A percentile compares a stretch with the other conserved stretches of the same genome.
These are phyloP conservation scores for Chlamydomonas incerta DNA, from an alignment of 139 green algal species.

Conservation along the genomic window DNA sequence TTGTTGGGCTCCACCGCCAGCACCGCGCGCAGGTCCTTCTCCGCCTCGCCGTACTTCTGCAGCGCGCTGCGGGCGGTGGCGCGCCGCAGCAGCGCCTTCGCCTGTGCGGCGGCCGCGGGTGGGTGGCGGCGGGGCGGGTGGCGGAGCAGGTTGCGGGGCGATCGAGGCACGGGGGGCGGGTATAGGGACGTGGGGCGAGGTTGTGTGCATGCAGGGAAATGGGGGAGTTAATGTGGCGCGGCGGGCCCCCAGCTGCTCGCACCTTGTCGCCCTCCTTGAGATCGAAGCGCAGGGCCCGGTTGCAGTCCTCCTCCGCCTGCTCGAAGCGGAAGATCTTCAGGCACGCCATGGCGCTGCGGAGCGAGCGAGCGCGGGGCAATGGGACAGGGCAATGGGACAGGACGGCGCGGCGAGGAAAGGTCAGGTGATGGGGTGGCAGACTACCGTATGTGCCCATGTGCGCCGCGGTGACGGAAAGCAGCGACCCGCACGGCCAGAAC, in stretches of 20 bases:
- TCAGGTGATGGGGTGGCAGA: no score
- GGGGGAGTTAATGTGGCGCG: no score
- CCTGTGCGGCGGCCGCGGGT: conserved; percentile 26
- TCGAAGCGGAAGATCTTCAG: conserved; percentile 70
- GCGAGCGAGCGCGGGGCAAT: no score
- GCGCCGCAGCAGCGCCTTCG: conserved; percentile 70
- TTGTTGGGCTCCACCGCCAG: conserved; percentile 67
- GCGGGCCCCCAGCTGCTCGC: background rate
- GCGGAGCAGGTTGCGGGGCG: background rate
- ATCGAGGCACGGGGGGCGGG: background rate
- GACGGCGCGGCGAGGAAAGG: no score
- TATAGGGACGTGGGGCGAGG: background rate
- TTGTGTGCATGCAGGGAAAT: no score
- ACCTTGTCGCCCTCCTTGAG: conserved; percentile 57
- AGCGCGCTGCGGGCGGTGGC: conserved; percentile 63
- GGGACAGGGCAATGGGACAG: no score
- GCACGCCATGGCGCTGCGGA: conserved; percentile 60
- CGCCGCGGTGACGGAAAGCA: no score
- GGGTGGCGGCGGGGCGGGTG: background rate
- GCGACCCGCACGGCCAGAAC: no score
- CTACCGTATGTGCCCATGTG: no score
- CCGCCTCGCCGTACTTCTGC: conserved; percentile 55
- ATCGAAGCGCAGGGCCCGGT: conserved; percentile 51
- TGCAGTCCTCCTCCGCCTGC: conserved; percentile 71
- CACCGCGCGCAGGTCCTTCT: conserved; percentile 62